These are phyloP conservation scores for Aureobasidium sp. DNA, from an alignment of 2,329 filamentous ascomycete species.

Conservation along the genomic window DNA sequence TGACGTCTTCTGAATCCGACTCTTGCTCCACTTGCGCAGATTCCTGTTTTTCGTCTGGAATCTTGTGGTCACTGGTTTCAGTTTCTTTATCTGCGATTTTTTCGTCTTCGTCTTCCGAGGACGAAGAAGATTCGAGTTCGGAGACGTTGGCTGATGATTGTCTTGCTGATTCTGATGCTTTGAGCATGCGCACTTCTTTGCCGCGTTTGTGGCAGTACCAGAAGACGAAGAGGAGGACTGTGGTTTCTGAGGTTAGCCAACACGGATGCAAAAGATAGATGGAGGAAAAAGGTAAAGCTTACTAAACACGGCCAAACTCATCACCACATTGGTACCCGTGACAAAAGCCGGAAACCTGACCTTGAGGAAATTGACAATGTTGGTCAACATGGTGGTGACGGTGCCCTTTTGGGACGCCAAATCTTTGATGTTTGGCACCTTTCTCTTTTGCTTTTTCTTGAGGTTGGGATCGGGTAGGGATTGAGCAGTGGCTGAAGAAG, in stretches of 20 bases:
- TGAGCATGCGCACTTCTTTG: slow-evolving; percentile 66
- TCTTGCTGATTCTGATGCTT: slow-evolving; percentile 17
- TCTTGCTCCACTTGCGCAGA: neutral
- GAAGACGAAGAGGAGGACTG: slow-evolving; percentile 76
- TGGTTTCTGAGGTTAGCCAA: slow-evolving; percentile 37
- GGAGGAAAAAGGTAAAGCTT: slow-evolving; percentile 42
- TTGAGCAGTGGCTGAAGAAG: neutral
- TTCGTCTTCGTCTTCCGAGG: neutral
- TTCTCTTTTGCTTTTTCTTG: slow-evolving; percentile 46
- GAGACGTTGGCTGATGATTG: neutral
- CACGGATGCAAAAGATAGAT: slow-evolving; percentile 32
- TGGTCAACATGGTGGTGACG: slow-evolving; percentile 73
- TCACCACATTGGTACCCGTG: slow-evolving; percentile 76
- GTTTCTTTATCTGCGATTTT: neutral
- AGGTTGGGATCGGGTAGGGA: neutral
- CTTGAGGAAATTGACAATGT: slow-evolving; percentile 85
- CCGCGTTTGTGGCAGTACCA: slow-evolving; percentile 99
- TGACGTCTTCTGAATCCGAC: neutral
- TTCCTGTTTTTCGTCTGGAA: neutral
- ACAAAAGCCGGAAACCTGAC: slow-evolving; percentile 83
- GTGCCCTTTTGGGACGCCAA: slow-evolving; percentile 82
- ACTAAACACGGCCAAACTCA: slow-evolving; percentile 76
- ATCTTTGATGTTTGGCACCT: slow-evolving; percentile 67
- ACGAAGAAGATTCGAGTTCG: neutral
- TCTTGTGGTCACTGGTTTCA: neutral